Percentiles rank a stretch among this genome's conserved stretches.
Evolutionary conservation across 2,329 filamentous ascomycete genomes (phyloP).

Genomic region (Apiospora saccharicola): DNA sequence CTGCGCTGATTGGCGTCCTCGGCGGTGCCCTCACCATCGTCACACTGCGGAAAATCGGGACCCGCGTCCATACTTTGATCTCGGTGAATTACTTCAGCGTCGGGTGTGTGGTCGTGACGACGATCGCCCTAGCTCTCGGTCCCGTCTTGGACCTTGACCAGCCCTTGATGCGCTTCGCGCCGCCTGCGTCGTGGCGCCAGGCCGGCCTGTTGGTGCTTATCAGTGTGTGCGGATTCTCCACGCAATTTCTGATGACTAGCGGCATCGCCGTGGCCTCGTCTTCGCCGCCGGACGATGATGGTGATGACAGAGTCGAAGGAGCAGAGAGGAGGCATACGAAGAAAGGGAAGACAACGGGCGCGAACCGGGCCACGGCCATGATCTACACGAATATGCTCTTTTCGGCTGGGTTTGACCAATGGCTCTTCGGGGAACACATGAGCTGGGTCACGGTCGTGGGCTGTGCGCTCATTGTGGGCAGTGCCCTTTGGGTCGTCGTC

Average conservation of each 20-base stretch:
- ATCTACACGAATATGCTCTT: constrained; percentile 66
- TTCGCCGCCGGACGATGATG: background rate
- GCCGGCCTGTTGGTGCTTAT: constrained; percentile 75
- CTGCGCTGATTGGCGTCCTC: constrained; percentile 79
- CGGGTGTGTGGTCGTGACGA: constrained; percentile 73
- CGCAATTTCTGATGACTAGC: constrained; percentile 86
- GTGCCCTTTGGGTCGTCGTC: constrained; percentile 59
- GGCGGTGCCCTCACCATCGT: constrained; percentile 79
- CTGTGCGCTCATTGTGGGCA: constrained; percentile 60
- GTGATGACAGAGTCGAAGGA: background rate
- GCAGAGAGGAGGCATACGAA: constrained; percentile 29
- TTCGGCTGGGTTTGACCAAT: constrained; percentile 59
- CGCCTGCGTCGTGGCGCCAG: constrained; percentile 54
- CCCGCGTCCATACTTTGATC: constrained; percentile 81
- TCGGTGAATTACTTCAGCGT: constrained; percentile 84
- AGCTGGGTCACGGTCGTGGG: constrained; percentile 56
- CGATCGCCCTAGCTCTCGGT: constrained; percentile 63
- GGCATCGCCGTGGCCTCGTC: constrained; percentile 56
- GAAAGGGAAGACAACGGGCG: background rate
- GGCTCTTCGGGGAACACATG: constrained; percentile 61
- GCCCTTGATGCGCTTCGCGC: constrained; percentile 53
- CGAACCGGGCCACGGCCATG: constrained; percentile 63
- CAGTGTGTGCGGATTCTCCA: constrained; percentile 77
- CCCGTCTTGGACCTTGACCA: constrained; percentile 54
- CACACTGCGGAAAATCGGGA: constrained; percentile 80